A percentile compares a stretch with the other conserved stretches of the same genome.
phyloP scores from a whole-genome alignment of 1,139 yeast genomes.

The Entelexis sorbosivorans region DNA sequence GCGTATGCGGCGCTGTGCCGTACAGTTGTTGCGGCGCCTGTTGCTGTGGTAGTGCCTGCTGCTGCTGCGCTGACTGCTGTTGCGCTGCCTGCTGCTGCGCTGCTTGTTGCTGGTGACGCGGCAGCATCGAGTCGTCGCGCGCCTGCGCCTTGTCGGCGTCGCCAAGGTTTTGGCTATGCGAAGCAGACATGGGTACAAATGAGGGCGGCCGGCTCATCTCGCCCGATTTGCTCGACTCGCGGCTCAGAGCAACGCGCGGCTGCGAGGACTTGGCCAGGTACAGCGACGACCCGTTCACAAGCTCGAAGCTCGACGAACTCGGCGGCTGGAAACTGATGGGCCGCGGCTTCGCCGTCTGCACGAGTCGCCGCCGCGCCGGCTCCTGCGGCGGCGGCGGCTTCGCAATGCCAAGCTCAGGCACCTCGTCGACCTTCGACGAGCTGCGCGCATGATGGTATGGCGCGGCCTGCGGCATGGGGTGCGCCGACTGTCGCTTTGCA shows the following conservation, averaged over 20 bases:
- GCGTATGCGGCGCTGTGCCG: background rate
- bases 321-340: conserved; percentile 32
- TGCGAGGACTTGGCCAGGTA: conserved; percentile 28
- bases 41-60: background rate
- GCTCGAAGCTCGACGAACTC: conserved; percentile 15
- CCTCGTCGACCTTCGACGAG: conserved; percentile 15
- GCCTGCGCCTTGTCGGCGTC: background rate
- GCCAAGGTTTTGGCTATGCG: background rate
- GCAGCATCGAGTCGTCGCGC: background rate
- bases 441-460: background rate
- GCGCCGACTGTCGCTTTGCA: conserved; percentile 2
- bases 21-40: background rate
- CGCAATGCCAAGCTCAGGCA: conserved; percentile 23
- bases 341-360: conserved; percentile 28
- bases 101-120: background rate
- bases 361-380: conserved; percentile 21
- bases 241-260: conserved; percentile 32
- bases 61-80: no score
- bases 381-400: conserved; percentile 20
- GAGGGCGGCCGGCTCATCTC: conserved; percentile 30
- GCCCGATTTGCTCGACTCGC: conserved; percentile 31
- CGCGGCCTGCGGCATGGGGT: background rate
- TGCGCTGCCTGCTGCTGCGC: background rate
- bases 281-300: conserved; percentile 20
- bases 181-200: background rate